A percentile compares a stretch with the other conserved stretches of the same genome.
Conservation (phyloP, 768 basidiomycete genomes). For the Tephrocybe sp. region DNA sequence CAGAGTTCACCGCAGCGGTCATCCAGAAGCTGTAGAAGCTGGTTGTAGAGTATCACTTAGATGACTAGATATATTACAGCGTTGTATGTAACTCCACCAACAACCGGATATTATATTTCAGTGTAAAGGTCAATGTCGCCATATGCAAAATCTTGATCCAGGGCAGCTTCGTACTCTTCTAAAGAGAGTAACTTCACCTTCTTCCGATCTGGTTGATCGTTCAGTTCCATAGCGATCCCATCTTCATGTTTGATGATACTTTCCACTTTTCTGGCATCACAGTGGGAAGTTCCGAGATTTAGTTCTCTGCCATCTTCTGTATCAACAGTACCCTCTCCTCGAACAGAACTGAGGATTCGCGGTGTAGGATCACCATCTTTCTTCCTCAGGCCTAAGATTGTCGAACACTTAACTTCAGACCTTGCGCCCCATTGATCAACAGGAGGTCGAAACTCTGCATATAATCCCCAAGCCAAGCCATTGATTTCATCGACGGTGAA, state of each 20-base stretch:
- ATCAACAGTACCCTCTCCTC: slow-evolving; percentile 1
- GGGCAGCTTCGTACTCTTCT: slow-evolving; percentile 53
- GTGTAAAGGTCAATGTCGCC: slow-evolving; percentile 42
- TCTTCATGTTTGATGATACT: slow-evolving; percentile 15
- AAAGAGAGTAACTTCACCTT: slow-evolving; percentile 36
- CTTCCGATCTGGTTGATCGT: slow-evolving; percentile 34
- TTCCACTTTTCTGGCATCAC: too few relatives aligned
- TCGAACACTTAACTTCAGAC: slow-evolving; percentile 69
- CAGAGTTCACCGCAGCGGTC: slow-evolving; percentile 92
- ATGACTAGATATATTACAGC: slow-evolving; percentile 18
- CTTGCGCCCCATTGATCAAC: slow-evolving; percentile 84
- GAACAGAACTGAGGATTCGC: too few relatives aligned
- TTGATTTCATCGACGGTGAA: slow-evolving; percentile 62
- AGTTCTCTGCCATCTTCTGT: too few relatives aligned
- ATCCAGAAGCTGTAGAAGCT: slow-evolving; percentile 68
- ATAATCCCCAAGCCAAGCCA: slow-evolving; percentile 70
- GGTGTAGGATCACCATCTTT: slow-evolving; percentile 3
- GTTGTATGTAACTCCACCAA: slow-evolving; percentile 16
- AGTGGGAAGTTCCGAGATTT: too few relatives aligned
- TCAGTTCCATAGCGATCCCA: slow-evolving; percentile 14
- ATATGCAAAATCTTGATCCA: slow-evolving; percentile 49
- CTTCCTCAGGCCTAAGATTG: slow-evolving; percentile 62
- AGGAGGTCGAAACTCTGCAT: slow-evolving; percentile 83
- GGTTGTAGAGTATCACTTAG: slow-evolving; percentile 8
- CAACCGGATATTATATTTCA: slow-evolving; percentile 10